Conservation (phyloP, 495 filamentous ascomycete genomes). For the Penicillium verhagenii region DNA sequence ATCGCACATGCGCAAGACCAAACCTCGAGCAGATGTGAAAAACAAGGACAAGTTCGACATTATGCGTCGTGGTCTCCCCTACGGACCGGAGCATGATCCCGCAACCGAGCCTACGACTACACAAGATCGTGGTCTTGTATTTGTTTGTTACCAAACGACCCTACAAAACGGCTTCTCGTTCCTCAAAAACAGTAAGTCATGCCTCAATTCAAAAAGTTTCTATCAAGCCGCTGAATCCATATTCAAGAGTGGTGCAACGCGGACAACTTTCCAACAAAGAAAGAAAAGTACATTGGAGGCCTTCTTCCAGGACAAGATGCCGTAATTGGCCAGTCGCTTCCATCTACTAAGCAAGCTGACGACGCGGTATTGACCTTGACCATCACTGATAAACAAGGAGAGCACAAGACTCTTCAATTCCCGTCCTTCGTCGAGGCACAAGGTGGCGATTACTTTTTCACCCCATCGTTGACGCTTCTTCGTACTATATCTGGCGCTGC, state of each 20-base stretch:
- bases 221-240: background rate
- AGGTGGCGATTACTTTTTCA: constrained; percentile 12
- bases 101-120: background rate
- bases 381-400: background rate
- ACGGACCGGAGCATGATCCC: background rate
- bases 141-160: background rate
- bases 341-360: background rate
- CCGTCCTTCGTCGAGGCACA: constrained; percentile 26
- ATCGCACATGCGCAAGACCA: background rate
- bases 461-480: constrained; percentile 11
- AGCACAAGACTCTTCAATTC: constrained; percentile 32
- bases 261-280: background rate
- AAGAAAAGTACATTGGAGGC: background rate
- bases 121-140: background rate
- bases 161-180: background rate
- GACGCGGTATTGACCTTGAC: background rate
- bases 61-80: background rate
- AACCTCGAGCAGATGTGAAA: background rate
- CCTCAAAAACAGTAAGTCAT: background rate
- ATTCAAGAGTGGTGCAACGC: background rate
- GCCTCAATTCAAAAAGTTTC: background rate
- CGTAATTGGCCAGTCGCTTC: background rate
- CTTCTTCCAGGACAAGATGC: background rate
- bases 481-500: no score
- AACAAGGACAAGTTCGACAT: background rate